phyloP scores from a whole-genome alignment of 768 basidiomycete species.

The Termitomyces sp. region DNA sequence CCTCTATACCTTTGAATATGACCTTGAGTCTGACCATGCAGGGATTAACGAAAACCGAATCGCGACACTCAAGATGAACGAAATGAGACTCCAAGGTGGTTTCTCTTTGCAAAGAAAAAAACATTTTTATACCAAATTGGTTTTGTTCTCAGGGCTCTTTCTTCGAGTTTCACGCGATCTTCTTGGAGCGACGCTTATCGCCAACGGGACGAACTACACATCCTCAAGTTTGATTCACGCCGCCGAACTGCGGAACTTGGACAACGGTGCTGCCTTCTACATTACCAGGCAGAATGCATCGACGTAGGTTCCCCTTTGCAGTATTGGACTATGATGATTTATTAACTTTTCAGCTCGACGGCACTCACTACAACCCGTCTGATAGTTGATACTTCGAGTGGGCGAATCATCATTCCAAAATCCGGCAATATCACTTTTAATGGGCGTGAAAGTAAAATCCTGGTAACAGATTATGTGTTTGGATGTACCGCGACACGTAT shows the following conservation, averaged over 20 bases:
- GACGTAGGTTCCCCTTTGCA: slow-evolving; percentile 26
- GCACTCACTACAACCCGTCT: slow-evolving; percentile 42
- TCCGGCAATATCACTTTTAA: slow-evolving; percentile 38
- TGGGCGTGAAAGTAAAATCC: slow-evolving; percentile 49
- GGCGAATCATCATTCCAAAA: slow-evolving; percentile 36
- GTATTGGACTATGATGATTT: background rate
- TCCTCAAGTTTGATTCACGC: slow-evolving; percentile 42
- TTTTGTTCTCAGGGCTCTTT: slow-evolving; percentile 39
- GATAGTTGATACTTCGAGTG: slow-evolving; percentile 42
- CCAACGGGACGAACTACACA: slow-evolving; percentile 51
- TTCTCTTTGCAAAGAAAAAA: background rate
- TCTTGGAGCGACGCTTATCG: slow-evolving; percentile 40
- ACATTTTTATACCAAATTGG: background rate
- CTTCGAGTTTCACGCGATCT: slow-evolving; percentile 51
- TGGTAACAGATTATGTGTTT: slow-evolving; percentile 49
- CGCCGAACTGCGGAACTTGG: slow-evolving; percentile 45
- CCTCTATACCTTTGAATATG: background rate
- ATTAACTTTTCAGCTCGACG: slow-evolving; percentile 33
- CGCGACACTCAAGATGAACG: slow-evolving; percentile 49
- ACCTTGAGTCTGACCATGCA: slow-evolving; percentile 14
- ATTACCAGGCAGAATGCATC: slow-evolving; percentile 46
- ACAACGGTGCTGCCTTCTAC: slow-evolving; percentile 47
- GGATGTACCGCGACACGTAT: slow-evolving; percentile 33
- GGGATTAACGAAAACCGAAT: slow-evolving; percentile 54
- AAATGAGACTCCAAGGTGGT: slow-evolving; percentile 52